A percentile compares a stretch with the other conserved stretches of the same genome.
Conservation (phyloP, 345 rosid species). For the Excoecaria cochinchinensis region DNA sequence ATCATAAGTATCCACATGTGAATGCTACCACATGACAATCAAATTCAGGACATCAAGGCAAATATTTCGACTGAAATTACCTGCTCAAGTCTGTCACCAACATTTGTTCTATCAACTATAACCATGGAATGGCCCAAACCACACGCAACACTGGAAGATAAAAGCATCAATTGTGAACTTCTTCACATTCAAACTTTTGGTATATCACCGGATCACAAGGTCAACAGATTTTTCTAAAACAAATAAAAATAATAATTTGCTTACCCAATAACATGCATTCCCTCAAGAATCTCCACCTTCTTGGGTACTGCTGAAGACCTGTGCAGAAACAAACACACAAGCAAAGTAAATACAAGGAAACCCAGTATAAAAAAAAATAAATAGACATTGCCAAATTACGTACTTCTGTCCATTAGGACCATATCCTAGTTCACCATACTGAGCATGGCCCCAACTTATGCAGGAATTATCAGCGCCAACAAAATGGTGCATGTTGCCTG, state of each 20-base stretch:
- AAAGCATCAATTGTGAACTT: slow-evolving; percentile 1
- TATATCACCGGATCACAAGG: background rate
- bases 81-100: slow-evolving; percentile 77
- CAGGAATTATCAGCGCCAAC: slow-evolving; percentile 97
- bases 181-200: background rate
- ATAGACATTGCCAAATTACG: slow-evolving; percentile 5
- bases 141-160: slow-evolving; percentile 74
- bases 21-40: too few relatives aligned
- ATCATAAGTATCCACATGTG: background rate
- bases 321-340: slow-evolving; percentile 13
- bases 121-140: slow-evolving; percentile 87
- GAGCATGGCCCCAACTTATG: slow-evolving; percentile 99
- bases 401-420: slow-evolving; percentile 96
- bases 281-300: slow-evolving; percentile 89
- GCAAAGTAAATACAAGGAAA: background rate
- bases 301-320: slow-evolving; percentile 95
- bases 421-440: slow-evolving; percentile 91
- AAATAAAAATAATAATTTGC: background rate
- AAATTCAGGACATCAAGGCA: background rate
- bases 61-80: slow-evolving; percentile 31
- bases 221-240: background rate
- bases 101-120: slow-evolving; percentile 69
- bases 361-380: background rate
- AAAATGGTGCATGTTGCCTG: slow-evolving; percentile 94
- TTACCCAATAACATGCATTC: slow-evolving; percentile 87